Base-by-base conservation (phyloP, 192 early-diverging fungal species). In the Coemansia sp. region DNA sequence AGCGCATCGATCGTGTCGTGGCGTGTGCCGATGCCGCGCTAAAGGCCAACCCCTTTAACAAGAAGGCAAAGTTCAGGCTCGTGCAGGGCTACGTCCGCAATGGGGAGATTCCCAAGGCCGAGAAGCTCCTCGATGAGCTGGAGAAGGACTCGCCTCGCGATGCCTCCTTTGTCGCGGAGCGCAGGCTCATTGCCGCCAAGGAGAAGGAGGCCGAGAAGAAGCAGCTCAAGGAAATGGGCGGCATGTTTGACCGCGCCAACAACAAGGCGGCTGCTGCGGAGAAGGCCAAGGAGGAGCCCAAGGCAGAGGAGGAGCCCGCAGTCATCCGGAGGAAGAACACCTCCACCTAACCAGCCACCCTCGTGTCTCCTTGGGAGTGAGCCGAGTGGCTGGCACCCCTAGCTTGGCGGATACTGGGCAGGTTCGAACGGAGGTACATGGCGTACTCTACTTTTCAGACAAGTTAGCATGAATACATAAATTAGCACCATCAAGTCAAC, bases 161-260 rank as follows among this genome's bases (percentile, higher is more conserved):
- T 41, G 39, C 66, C 6, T 67, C 70, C 2, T 70, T 73, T 66
- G 71, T 63, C 18, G 68, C 60, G 8, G 79, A 82, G 68, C 79
- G 73, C 57, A 59, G 52, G 14, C 68, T 73, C 48, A 76, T 82
- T 26, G 58, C 45, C 31, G 28, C 36, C 61, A 73, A 59, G 64
- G 79, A 82, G 18, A 75, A 66, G 56, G 62, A 70, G 61, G 66
- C 73, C 7, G 74, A 73, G 13, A 37, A 18, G 48, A 82, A 82
- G 70, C 73, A 76, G 79, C 73, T 70, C 58, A 64, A 69, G 62
- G 69, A 73, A 45, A 56, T 82, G 45, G 66, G 59, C 0, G 79
- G 79, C 47, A 82, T 82, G 79, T 82, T 82, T 64, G 70, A 76
- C 62, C 73, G 79, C 18, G 64, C 64, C 11, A 76, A 68, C 26